phyloP scores from a whole-genome alignment of 2,329 filamentous ascomycete genomes.

The Coniochaeta hoffmannii region DNA sequence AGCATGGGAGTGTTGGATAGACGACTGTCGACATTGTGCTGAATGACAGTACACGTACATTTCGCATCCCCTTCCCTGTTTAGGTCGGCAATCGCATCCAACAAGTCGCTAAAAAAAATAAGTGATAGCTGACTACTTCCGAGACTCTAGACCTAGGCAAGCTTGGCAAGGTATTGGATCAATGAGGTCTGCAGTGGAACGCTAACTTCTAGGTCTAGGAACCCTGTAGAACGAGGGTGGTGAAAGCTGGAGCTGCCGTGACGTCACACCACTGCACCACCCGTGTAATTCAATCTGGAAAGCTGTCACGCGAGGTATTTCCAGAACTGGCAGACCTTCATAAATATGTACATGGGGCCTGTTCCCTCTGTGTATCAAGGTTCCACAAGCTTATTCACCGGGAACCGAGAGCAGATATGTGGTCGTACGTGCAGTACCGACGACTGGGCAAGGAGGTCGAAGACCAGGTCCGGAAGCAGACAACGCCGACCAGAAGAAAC shows the following conservation, averaged over 20 bases:
- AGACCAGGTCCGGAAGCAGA: not conserved
- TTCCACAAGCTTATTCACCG: not conserved
- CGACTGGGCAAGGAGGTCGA: slow-evolving; percentile 5
- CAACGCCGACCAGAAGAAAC: not conserved
- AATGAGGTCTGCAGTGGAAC: too few species aligned
- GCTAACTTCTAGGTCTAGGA: too few species aligned
- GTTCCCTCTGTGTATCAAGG: not conserved
- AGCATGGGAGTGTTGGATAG: too few species aligned
- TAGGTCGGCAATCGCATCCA: too few species aligned
- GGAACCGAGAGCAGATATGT: slow-evolving; percentile 1
- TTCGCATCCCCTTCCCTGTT: too few species aligned
- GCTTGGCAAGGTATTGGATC: too few species aligned
- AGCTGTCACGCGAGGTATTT: not conserved
- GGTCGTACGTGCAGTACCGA: slow-evolving; percentile 7
- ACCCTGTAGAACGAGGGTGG: too few species aligned
- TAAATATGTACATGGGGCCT: not conserved
- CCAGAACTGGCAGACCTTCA: not conserved
- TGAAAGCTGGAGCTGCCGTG: not conserved
- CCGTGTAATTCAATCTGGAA: not conserved
- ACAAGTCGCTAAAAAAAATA: too few species aligned
- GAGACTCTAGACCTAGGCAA: too few species aligned
- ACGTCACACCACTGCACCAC: not conserved
- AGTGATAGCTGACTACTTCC: too few species aligned
- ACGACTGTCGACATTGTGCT: too few species aligned
- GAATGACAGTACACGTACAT: too few species aligned